These are phyloP conservation scores for Allomyces javanicus DNA, from an alignment of 192 early-diverging fungal species.

Conservation along the genomic window DNA sequence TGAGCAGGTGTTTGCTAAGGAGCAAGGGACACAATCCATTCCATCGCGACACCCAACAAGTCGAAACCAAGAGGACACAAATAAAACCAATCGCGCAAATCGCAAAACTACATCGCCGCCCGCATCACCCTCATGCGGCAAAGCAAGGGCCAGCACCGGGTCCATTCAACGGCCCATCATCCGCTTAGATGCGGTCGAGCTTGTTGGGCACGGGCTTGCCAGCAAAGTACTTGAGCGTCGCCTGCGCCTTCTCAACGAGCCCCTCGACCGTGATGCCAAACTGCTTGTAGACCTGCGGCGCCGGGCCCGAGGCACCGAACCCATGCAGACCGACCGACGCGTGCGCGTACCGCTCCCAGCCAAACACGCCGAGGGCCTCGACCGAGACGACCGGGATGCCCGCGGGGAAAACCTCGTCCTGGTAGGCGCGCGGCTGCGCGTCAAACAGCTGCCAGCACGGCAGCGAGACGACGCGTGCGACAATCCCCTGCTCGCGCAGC, in stretches of 20 bases:
- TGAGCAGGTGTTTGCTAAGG: too few relatives aligned
- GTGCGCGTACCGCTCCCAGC: conserved; percentile 88
- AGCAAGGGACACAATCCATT: too few relatives aligned
- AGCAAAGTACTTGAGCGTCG: conserved; percentile 50
- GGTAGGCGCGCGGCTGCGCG: conserved; percentile 63
- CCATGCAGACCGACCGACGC: conserved; percentile 67
- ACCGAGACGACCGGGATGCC: conserved; percentile 71
- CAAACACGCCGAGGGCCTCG: conserved; percentile 67
- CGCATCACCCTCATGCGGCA: too few relatives aligned
- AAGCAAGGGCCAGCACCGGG: too few relatives aligned
- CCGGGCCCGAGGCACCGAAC: conserved; percentile 74
- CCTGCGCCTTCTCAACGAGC: conserved; percentile 54
- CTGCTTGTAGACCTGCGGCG: conserved; percentile 61
- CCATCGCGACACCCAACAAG: too few relatives aligned
- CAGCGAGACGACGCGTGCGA: conserved; percentile 76
- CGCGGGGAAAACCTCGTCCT: conserved; percentile 50
- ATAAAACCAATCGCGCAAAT: too few relatives aligned
- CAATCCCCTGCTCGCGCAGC: conserved; percentile 32
- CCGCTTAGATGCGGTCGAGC: conserved; percentile 1
- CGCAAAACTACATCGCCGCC: too few relatives aligned
- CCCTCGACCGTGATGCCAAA: conserved; percentile 63
- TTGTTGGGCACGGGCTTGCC: conserved; percentile 15
- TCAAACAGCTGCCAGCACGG: conserved; percentile 80
- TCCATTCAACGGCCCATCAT: too few relatives aligned
- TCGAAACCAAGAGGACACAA: too few relatives aligned